These are phyloP conservation scores for Pharus latifolius DNA, from an alignment of 176 grass and related monocot species.

Conservation along the genomic window DNA sequence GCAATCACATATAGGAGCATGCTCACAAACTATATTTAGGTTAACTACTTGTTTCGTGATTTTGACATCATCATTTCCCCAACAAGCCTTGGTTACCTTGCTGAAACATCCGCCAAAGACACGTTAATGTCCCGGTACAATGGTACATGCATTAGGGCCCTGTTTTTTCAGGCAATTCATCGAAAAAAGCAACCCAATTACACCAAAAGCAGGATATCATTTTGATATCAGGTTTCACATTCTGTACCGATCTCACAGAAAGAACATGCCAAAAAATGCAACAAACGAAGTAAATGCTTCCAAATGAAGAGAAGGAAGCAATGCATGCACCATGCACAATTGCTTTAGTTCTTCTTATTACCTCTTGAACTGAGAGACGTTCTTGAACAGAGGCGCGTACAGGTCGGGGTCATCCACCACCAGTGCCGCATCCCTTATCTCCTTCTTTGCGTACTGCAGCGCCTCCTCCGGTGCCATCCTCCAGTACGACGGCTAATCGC, in stretches of 20 bases:
- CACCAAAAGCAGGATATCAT: not conserved
- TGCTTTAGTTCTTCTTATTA: not conserved
- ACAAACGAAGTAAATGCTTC: not conserved
- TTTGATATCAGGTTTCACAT: not conserved
- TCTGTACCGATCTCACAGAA: not conserved
- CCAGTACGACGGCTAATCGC: conserved; percentile 54
- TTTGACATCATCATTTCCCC: no score
- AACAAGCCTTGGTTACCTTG: no score
- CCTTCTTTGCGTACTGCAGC: conserved; percentile 54
- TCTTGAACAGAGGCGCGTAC: conserved; percentile 65
- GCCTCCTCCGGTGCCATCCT: conserved; percentile 68
- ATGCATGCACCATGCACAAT: not conserved
- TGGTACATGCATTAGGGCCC: no score
- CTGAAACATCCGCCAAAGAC: no score
- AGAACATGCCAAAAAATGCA: not conserved
- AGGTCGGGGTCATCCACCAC: conserved; percentile 55
- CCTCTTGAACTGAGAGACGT: conserved; percentile 82
- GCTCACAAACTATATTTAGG: no score
- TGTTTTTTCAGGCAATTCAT: not conserved
- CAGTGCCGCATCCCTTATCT: conserved; percentile 36
- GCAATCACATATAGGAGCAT: not conserved
- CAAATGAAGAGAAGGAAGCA: not conserved
- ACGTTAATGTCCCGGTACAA: no score
- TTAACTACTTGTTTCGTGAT: no score
- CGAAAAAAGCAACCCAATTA: not conserved